Evolutionary conservation across 805 yeast species (phyloP).

Genomic region (Yamadazyma nakazawae): DNA sequence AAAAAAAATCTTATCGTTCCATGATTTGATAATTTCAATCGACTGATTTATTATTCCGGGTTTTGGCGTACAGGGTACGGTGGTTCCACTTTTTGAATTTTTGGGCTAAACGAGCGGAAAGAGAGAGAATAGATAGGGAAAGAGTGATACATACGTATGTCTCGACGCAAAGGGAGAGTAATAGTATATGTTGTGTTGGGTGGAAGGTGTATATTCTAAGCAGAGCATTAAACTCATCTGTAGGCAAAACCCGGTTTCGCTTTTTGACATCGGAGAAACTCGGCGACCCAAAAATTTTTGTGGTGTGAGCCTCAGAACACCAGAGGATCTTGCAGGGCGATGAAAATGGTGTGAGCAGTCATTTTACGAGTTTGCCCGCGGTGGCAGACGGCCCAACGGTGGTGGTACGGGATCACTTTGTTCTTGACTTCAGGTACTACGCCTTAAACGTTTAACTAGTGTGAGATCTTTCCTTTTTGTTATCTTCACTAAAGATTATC

Average conservation of each 20-base stretch:
- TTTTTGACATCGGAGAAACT: conserved; percentile 1
- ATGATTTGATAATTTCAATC: conserved; percentile 3
- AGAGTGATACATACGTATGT: neutral
- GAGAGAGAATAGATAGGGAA: neutral
- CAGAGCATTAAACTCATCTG: neutral
- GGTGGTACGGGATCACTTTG: no score
- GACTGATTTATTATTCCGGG: conserved; percentile 7
- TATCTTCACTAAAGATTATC: no score
- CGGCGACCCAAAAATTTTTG: neutral
- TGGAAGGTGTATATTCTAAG: neutral
- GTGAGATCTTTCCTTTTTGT: no score
- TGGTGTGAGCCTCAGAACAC: neutral
- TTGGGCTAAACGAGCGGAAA: neutral
- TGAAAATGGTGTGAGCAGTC: neutral
- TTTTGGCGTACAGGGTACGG: neutral
- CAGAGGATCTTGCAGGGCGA: neutral
- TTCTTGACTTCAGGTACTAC: no score
- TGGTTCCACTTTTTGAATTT: neutral
- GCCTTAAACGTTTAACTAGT: no score
- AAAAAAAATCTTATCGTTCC: conserved; percentile 7
- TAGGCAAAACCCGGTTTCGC: neutral
- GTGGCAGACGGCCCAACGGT: no score
- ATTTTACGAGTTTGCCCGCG: no score
- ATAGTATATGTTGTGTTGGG: neutral
- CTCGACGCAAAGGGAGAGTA: neutral